These are phyloP conservation scores for Yamadazyma diddensiae DNA, from an alignment of 1,139 yeast genomes.

Conservation along the genomic window DNA sequence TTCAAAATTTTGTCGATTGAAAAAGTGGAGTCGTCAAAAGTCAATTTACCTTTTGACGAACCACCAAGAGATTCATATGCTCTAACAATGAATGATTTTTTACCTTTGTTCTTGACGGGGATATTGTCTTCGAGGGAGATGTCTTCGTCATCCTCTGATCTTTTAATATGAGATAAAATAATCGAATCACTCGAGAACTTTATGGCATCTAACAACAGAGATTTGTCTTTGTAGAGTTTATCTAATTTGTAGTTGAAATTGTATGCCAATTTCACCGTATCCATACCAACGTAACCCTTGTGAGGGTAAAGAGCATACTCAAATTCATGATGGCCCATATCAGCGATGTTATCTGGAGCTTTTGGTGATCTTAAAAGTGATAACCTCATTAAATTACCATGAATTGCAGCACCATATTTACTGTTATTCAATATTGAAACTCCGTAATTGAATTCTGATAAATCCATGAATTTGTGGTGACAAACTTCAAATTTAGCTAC, in stretches of 20 bases:
- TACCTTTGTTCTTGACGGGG: slow-evolving; percentile 39
- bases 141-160: slow-evolving; percentile 81
- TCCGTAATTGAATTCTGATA: slow-evolving; percentile 82
- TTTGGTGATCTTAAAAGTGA: slow-evolving; percentile 83
- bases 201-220: slow-evolving; percentile 15
- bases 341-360: slow-evolving; percentile 90
- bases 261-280: slow-evolving; percentile 72
- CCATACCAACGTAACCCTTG: slow-evolving; percentile 55
- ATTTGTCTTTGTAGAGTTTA: slow-evolving; percentile 12
- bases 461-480: slow-evolving; percentile 90
- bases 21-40: slow-evolving; percentile 28
- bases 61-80: slow-evolving; percentile 91
- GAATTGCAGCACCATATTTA: slow-evolving; percentile 90
- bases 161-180: slow-evolving; percentile 73
- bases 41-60: slow-evolving; percentile 47
- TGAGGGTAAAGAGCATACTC: slow-evolving; percentile 87
- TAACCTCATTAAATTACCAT: slow-evolving; percentile 83
- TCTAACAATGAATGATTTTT: slow-evolving; percentile 62
- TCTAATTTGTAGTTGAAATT: slow-evolving; percentile 67
- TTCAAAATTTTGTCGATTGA: slow-evolving; percentile 50
- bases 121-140: slow-evolving; percentile 34
- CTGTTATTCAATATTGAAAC: slow-evolving; percentile 81
- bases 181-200: slow-evolving; percentile 45
- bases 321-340: slow-evolving; percentile 84
- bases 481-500: slow-evolving; percentile 95